A percentile compares a stretch with the other conserved stretches of the same genome.
Conservation (phyloP, 192 early-diverging fungal genomes). For the Coemansia sp. region DNA sequence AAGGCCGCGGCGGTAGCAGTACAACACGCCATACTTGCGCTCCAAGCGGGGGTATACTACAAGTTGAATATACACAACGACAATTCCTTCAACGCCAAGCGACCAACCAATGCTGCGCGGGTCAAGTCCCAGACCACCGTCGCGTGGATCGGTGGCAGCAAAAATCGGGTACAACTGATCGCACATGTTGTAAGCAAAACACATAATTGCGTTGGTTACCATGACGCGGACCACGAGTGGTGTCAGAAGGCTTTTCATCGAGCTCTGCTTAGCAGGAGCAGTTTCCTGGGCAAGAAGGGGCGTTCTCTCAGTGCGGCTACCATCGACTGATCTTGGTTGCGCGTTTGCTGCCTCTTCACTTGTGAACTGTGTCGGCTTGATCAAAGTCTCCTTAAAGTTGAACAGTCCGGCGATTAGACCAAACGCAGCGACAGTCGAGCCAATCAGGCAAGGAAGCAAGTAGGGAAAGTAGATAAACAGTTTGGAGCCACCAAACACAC, state of each 20-base stretch:
- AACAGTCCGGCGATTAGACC: constrained; percentile 64
- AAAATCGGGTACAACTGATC: constrained; percentile 47
- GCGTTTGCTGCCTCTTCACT: background rate
- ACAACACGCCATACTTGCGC: constrained; percentile 42
- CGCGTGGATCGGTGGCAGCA: constrained; percentile 23
- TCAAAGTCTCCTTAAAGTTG: constrained; percentile 59
- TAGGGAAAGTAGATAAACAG: constrained; percentile 72
- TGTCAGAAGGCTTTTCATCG: constrained; percentile 15
- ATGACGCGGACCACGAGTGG: constrained; percentile 19
- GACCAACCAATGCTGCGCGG: constrained; percentile 53
- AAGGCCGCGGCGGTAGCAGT: constrained; percentile 38
- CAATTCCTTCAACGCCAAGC: constrained; percentile 34
- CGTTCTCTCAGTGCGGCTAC: constrained; percentile 3
- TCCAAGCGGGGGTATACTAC: constrained; percentile 46
- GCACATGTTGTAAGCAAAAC: constrained; percentile 20
- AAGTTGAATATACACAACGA: constrained; percentile 54
- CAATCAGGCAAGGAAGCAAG: constrained; percentile 74
- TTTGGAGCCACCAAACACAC: constrained; percentile 52
- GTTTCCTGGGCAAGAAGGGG: constrained; percentile 6
- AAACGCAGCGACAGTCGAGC: constrained; percentile 56
- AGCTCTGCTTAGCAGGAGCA: constrained; percentile 2
- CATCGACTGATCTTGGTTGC: background rate
- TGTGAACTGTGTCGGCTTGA: background rate
- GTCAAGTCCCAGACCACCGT: constrained; percentile 56
- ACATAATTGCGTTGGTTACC: constrained; percentile 18